phyloP scores from a whole-genome alignment of 2,329 filamentous ascomycete genomes.

The Monosporascus sp. region DNA sequence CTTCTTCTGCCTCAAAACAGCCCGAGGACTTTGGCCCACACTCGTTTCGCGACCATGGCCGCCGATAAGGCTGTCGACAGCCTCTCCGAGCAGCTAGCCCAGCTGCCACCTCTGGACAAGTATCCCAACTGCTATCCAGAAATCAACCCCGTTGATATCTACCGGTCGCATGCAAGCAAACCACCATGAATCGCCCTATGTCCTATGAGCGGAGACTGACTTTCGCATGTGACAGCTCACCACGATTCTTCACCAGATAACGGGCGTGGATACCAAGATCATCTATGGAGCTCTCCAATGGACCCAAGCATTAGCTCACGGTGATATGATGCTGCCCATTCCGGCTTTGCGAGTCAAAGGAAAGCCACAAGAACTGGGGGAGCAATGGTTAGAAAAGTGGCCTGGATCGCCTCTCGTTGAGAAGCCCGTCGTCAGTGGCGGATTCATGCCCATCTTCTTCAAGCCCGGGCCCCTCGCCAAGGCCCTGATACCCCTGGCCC shows the following conservation, averaged over 20 bases:
- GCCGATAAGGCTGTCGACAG: conserved; percentile 13
- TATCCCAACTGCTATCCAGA: conserved; percentile 59
- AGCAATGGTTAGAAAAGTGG: conserved; percentile 62
- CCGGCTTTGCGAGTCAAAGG: conserved; percentile 76
- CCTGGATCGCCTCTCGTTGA: conserved; percentile 69
- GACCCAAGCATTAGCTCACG: conserved; percentile 75
- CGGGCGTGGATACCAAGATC: conserved; percentile 62
- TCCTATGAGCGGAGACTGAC: not conserved
- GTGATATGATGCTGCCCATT: conserved; percentile 72
- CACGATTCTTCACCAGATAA: conserved; percentile 60
- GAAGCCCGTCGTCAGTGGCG: conserved; percentile 60
- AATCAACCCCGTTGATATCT: conserved; percentile 72
- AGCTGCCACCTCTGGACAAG: conserved; percentile 23
- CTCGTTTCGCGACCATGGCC: conserved; percentile 11
- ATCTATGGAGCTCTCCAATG: conserved; percentile 73
- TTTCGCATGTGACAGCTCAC: conserved; percentile 57
- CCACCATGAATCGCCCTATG: not conserved
- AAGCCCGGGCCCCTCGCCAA: conserved; percentile 60
- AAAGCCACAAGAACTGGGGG: conserved; percentile 57
- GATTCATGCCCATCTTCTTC: conserved; percentile 77
- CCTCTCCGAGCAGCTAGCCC: conserved; percentile 17
- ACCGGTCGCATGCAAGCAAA: conserved; percentile 42
- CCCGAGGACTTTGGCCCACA: not conserved
- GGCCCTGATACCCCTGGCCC: conserved; percentile 64
- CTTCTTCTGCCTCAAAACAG: not conserved